A percentile compares a stretch with the other conserved stretches of the same genome.
phyloP scores from a whole-genome alignment of 441 rosid species.

The Dalechampia spathulata region DNA sequence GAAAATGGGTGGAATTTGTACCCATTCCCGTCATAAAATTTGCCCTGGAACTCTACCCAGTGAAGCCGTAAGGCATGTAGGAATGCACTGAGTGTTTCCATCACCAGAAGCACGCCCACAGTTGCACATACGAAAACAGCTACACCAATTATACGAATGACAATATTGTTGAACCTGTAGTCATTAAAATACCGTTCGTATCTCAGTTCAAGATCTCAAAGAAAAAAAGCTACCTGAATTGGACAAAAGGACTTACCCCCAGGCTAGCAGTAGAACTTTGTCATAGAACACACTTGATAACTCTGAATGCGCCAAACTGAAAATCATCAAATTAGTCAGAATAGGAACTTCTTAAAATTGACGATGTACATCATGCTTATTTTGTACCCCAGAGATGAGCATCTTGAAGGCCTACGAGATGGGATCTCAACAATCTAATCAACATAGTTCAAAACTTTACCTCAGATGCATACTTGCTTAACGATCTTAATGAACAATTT shows the following conservation, averaged over 20 bases:
- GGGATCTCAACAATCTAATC: not conserved
- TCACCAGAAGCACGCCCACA: conserved; percentile 86
- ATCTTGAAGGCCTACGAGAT: not conserved
- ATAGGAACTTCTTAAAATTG: not conserved
- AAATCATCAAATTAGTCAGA: conserved; percentile 10
- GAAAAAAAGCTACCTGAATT: not conserved
- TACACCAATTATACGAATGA: conserved; percentile 54
- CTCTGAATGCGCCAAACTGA: conserved; percentile 93
- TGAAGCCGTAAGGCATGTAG: conserved; percentile 92
- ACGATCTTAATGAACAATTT: not conserved
- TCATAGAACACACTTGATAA: conserved; percentile 89
- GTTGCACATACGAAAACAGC: conserved; percentile 70
- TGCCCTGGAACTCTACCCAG: conserved; percentile 94
- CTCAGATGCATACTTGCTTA: not conserved
- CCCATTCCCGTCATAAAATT: conserved; percentile 91
- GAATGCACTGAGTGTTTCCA: conserved; percentile 98
- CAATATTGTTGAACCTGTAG: conserved; percentile 61
- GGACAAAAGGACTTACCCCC: conserved; percentile 53
- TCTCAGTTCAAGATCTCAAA: not conserved
- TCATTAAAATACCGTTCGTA: not conserved
- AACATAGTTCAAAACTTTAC: not conserved
- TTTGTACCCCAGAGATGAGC: not conserved
- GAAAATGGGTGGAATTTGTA: conserved; percentile 84
- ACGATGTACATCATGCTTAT: not conserved
- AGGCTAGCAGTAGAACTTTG: conserved; percentile 78